Evolutionary conservation across 441 rosid genomes (phyloP), one percentile per base, ranked within the genome.

Genomic region (Erysimum cheiri): DNA sequence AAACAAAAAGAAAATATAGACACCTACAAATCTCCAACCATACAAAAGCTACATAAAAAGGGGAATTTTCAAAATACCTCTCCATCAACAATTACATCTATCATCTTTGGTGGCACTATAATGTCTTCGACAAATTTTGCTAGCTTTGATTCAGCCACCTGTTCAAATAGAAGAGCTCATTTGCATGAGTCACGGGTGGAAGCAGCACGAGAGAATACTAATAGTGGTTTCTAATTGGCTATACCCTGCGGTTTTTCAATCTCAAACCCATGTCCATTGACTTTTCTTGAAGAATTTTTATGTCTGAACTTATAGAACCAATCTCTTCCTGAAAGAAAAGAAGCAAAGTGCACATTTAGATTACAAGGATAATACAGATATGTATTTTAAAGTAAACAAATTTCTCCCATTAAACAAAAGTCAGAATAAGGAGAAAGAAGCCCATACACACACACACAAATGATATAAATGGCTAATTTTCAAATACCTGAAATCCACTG

Each of bases 191-290:
- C 66, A 50, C 13, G 28, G 24, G 64, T 24, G 39, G 32, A 71
- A 39, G 58, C 53, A 47, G 67, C 41, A 61, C 52, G 35, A 74
- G 52, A 67, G 9, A 39, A 70, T 47, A 60, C 28, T 32, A 74
- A 43, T 29, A 43, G 8, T 31, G 44, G 17, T 70, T 64, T 48
- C 29, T 52, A 53, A 62, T 49, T 43, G 41, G 69, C 32, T 47
- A 71, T 84, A 96, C 99, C 96, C 95, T 96, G 80, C 98, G 97
- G 76, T 96, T 96, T 83, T 89, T 96, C 79, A 96, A 79, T 85
- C 88, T 91, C 78, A 96, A 85, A 71, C 98, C 98, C 98, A 96
- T 96, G 83, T 96, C 99, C 99, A 93, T 96, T 39, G 99, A 96
- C 79, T 93, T 93, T 82, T 96, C 99, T 78, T 93, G 97, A 65